Evolutionary conservation across 306 rosid species (phyloP), one percentile per base, ranked within the genome.

Genomic region (Sicyos baderoa): DNA sequence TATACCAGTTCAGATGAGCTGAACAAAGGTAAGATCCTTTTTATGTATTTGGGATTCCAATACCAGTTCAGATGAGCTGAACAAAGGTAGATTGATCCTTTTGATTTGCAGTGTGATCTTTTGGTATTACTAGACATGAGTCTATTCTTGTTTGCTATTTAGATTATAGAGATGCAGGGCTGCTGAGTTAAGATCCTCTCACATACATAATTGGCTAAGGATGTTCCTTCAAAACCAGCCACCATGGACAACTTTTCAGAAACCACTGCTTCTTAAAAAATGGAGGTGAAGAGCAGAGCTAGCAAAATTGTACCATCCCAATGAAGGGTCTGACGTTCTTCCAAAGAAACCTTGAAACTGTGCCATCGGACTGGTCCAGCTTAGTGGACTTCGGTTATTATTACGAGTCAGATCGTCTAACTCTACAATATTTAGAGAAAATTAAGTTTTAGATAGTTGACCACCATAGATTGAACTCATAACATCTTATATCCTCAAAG

Each of bases 91-190:
- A 4, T 27, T 32, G 21, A 58, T 27, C 29, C 59, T 13, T 56
- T 56, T 55, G 4, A 15, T 58, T 58, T 58, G 17, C 42, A 25
- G 11, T 9, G 19, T 27, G 21, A 35, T 54, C 58, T 9, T 18
- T 61, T n/a, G 45, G 48, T 32, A 35, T 32, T 60, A 8, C 49
- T 17, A 61, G 25, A 61, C 68, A 48, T 35, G 0, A 35, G 22
- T 7, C 68, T 0, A n/a, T 35, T 60, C 13, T 60, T 60, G 14
- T 7, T 32, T 60, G 23, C 67, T 60, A 8, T 32, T n/a, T 60
- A 60, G 23, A 35, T 60, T 18, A 8, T 35, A 60, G 67, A 35
- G 48, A 60, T 60, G 67, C 48, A 61, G 23, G 68, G 50, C 68
- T 6, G 10, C 25, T 61, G 64, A 58, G 5, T 29, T 29, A 1